phyloP scores from a whole-genome alignment of 345 rosid species.

The Microcos paniculata region DNA sequence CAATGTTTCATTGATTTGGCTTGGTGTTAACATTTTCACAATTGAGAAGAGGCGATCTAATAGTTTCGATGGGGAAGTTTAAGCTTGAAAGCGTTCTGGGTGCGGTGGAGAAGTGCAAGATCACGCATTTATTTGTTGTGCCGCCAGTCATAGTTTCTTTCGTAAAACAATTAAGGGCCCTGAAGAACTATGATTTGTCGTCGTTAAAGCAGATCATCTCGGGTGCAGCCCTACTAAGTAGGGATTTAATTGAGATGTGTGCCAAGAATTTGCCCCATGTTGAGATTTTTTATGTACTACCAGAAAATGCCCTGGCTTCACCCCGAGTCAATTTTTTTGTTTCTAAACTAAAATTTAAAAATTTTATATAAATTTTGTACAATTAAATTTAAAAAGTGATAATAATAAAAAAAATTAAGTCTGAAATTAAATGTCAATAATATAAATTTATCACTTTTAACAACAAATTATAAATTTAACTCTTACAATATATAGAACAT shows the following conservation, averaged over 20 bases:
- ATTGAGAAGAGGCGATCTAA: constrained; percentile 37
- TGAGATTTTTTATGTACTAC: constrained; percentile 35
- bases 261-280: too few species aligned
- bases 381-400: too few species aligned
- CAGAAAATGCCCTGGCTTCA: too few species aligned
- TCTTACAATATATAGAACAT: too few species aligned
- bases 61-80: constrained; percentile 42
- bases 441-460: too few species aligned
- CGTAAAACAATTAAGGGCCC: constrained; percentile 23
- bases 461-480: too few species aligned
- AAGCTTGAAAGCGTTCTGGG: constrained; percentile 35
- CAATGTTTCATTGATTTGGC: constrained; percentile 79
- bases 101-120: too few species aligned
- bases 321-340: too few species aligned
- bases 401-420: too few species aligned
- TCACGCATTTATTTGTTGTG: constrained; percentile 34
- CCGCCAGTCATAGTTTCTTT: constrained; percentile 42
- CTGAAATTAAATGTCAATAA: too few species aligned
- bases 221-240: constrained; percentile 49
- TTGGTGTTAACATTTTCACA: constrained; percentile 23
- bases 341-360: too few species aligned
- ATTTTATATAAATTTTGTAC: too few species aligned
- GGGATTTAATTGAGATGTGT: constrained; percentile 39
- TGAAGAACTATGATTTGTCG: constrained; percentile 37
- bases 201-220: constrained; percentile 36